phyloP scores from a whole-genome alignment of 2,329 filamentous ascomycete genomes.

The Hypoxylon sp. region DNA sequence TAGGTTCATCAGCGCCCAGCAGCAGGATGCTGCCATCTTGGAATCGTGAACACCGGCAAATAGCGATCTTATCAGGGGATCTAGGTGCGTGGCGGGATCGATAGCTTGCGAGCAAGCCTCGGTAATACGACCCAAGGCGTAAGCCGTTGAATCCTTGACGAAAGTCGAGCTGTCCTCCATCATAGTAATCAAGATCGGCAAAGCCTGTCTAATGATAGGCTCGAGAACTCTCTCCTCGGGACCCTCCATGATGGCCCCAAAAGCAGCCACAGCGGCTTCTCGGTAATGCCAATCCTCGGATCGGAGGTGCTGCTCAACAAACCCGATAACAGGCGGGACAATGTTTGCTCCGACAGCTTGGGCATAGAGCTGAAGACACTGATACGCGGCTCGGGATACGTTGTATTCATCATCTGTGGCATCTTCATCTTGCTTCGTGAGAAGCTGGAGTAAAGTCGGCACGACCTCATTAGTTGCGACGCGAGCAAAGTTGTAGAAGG shows the following conservation, averaged over 20 bases:
- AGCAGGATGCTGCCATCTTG: conserved; percentile 98
- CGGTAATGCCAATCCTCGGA: conserved; percentile 94
- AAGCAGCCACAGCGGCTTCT: conserved; percentile 95
- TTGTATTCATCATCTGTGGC: conserved; percentile 98
- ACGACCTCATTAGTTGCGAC: conserved; percentile 95
- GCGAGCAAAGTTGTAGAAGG: conserved; percentile 95
- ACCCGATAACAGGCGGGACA: conserved; percentile 86
- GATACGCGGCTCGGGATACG: conserved; percentile 92
- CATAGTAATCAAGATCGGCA: conserved; percentile 88
- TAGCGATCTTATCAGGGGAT: conserved; percentile 85
- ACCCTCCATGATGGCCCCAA: conserved; percentile 98
- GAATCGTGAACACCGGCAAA: conserved; percentile 91
- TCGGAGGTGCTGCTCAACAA: conserved; percentile 91
- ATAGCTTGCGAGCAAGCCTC: conserved; percentile 93
- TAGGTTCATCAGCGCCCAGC: conserved; percentile 98
- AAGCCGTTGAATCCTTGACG: conserved; percentile 95
- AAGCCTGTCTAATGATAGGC: conserved; percentile 93
- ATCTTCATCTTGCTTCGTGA: conserved; percentile 98
- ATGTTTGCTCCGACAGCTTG: conserved; percentile 89
- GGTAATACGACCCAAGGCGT: conserved; percentile 94
- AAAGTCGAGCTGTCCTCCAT: conserved; percentile 92
- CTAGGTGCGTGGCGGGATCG: conserved; percentile 84
- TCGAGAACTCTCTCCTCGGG: conserved; percentile 93
- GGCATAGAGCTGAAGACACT: conserved; percentile 94
- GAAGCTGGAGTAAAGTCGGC: conserved; percentile 85